Percentiles rank a stretch among this genome's conserved stretches.
phyloP scores from a whole-genome alignment of 495 filamentous ascomycete genomes.

The Schizothecium vesticola region DNA sequence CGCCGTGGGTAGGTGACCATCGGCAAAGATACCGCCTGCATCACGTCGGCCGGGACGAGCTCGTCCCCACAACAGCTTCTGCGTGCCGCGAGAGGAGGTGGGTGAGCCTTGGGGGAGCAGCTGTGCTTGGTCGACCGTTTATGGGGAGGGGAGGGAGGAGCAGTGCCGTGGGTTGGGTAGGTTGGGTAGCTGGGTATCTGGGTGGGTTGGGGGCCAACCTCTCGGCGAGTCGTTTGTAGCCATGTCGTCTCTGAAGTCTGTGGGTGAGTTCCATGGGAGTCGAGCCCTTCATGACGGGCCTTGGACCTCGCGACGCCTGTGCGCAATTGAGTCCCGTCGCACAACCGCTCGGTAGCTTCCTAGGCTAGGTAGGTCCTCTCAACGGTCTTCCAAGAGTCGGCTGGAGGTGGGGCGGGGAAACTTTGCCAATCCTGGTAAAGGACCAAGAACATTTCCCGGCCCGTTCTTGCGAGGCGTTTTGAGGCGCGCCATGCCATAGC shows the following conservation, averaged over 20 bases:
- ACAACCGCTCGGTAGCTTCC: constrained; percentile 7
- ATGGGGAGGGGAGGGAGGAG: not conserved
- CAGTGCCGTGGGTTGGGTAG: not conserved
- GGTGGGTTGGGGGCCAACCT: not conserved
- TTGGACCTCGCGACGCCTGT: not conserved
- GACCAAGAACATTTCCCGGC: constrained; percentile 19
- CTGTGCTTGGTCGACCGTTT: not conserved
- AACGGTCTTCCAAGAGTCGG: constrained; percentile 21
- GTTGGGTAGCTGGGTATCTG: not conserved
- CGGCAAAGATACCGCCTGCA: constrained; percentile 25
- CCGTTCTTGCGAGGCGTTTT: constrained; percentile 19
- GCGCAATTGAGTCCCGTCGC: constrained; percentile 6
- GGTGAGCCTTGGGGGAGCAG: not conserved
- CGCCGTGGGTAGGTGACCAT: constrained; percentile 19
- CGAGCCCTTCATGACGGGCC: not conserved
- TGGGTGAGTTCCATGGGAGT: not conserved
- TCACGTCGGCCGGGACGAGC: constrained; percentile 8
- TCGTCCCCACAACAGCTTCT: not conserved
- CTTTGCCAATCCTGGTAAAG: constrained; percentile 23
- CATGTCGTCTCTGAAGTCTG: not conserved
- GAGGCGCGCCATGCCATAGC: not conserved
- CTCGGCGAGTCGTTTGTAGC: not conserved
- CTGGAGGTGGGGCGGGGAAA: constrained; percentile 1
- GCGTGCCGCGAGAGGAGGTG: not conserved
- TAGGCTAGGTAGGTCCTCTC: not conserved